A percentile compares a stretch with the other conserved stretches of the same genome.
These are phyloP conservation scores for Gypsophila paniculata DNA, from an alignment of 179 eudicot genomes.

Conservation along the genomic window DNA sequence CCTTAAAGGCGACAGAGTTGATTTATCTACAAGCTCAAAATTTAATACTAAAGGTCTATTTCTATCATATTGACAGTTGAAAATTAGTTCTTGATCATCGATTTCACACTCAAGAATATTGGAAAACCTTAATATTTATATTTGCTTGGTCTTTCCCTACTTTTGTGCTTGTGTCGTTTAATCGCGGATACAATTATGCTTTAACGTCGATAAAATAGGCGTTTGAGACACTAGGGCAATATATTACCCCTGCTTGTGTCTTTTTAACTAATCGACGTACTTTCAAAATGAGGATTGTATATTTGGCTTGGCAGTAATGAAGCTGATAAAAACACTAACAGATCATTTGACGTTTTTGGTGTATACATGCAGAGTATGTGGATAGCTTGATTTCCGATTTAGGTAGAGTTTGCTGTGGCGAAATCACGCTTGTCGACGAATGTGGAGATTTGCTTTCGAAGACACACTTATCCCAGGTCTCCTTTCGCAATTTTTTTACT, in stretches of 20 bases:
- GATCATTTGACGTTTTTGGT: neutral
- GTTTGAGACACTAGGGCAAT: neutral
- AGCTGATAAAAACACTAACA: neutral
- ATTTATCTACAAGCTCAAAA: conserved; percentile 43
- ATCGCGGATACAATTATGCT: no score
- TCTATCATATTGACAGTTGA: neutral
- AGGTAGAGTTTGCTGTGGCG: conserved; percentile 55
- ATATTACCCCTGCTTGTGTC: no score
- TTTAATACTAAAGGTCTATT: conserved; percentile 48
- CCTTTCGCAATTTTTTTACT: neutral
- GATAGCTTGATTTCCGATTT: conserved; percentile 47
- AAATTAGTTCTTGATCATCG: neutral
- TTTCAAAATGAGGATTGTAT: no score
- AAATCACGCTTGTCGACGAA: conserved; percentile 52
- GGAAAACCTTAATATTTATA: neutral
- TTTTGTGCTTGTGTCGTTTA: no score
- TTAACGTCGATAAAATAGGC: neutral
- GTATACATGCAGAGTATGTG: conserved; percentile 62
- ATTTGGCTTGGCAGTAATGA: neutral
- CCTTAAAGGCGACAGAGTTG: conserved; percentile 49
- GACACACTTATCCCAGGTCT: conserved; percentile 50
- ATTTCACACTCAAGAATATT: neutral
- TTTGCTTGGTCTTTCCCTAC: neutral
- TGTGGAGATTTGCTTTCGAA: conserved; percentile 54
- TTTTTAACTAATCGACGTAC: no score